Percentiles rank a stretch among this genome's conserved stretches.
phyloP scores from a whole-genome alignment of 768 basidiomycete species.

The Termitomyces sp. region DNA sequence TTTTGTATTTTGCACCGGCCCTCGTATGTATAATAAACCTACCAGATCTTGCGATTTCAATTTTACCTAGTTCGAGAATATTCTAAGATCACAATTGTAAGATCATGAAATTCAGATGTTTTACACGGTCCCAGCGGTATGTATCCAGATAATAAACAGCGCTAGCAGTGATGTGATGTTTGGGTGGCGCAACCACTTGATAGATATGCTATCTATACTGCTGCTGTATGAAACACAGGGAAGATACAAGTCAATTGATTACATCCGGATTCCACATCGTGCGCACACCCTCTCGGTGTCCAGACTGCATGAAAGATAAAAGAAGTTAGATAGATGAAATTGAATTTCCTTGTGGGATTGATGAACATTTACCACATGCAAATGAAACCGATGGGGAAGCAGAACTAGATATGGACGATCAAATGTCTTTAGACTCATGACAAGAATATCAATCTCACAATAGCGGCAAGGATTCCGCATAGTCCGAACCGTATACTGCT shows the following conservation, averaged over 20 bases:
- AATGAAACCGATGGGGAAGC: slow-evolving; percentile 21
- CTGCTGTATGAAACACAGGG: background rate
- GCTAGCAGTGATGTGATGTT: background rate
- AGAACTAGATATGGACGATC: slow-evolving; percentile 10
- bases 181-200: background rate
- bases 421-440: background rate
- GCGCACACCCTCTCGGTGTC: slow-evolving; percentile 26
- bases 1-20: background rate
- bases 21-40: background rate
- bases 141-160: no score
- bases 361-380: slow-evolving; percentile 19
- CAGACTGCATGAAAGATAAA: slow-evolving; percentile 7
- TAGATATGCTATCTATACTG: background rate
- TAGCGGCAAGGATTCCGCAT: slow-evolving; percentile 24
- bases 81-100: background rate
- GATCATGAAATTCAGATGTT: background rate
- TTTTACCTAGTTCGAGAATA: background rate
- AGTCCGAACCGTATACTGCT: slow-evolving; percentile 19
- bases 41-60: background rate
- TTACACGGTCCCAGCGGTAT: background rate
- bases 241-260: background rate
- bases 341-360: background rate
- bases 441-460: slow-evolving; percentile 12
- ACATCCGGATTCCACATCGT: slow-evolving; percentile 25
- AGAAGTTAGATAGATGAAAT: background rate